Evolutionary conservation across 2,329 filamentous ascomycete genomes (phyloP), one percentile per base, ranked within the genome.

Genomic region (Neophaeococcomyces mojaviensis): DNA sequence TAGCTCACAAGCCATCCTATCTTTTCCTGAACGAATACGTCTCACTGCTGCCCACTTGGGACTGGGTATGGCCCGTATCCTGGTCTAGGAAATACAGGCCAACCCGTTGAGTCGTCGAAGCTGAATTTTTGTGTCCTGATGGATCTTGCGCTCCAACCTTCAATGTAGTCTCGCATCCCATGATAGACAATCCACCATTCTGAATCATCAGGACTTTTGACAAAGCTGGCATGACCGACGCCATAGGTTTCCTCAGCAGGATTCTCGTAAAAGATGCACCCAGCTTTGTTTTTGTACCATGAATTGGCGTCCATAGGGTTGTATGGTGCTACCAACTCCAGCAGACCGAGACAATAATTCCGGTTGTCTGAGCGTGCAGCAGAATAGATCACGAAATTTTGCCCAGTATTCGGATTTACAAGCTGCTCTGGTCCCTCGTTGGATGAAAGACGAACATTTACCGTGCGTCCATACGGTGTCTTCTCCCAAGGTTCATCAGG

Each of bases 111-210:
- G 5, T 63, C 60, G 46, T 71, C 70, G 70, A 69, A 74, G 1
- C 52, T 60, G 49, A 74, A 74, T 54, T 63, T 67, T 61, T 76
- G 72, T 28, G 70, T 58, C 7, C 72, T 56, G 39, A 74, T 70
- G n/a, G 67, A 71, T 40, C 71, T 61, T 18, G 68, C 70, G 22
- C 52, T 55, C 71, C 70, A 73, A 0, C 71, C 68, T 39, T 65
- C 67, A 20, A 61, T 61, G n/a, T 69, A 68, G 53, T 73, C 64
- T 28, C 56, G 49, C 70, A 74, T 74, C 8, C 71, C 72, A 56
- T 74, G 72, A 55, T 75, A 76, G n/a, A 74, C 67, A 40, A 76
- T 70, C 69, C 69, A 76, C 45, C 70, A 61, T 57, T 75, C 68
- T 1, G 39, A 65, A 0, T 65, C 68, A 54, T 74, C 71, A 0